Base-by-base conservation (phyloP, 257 asterid genomes). In the Datura wrightii region DNA sequence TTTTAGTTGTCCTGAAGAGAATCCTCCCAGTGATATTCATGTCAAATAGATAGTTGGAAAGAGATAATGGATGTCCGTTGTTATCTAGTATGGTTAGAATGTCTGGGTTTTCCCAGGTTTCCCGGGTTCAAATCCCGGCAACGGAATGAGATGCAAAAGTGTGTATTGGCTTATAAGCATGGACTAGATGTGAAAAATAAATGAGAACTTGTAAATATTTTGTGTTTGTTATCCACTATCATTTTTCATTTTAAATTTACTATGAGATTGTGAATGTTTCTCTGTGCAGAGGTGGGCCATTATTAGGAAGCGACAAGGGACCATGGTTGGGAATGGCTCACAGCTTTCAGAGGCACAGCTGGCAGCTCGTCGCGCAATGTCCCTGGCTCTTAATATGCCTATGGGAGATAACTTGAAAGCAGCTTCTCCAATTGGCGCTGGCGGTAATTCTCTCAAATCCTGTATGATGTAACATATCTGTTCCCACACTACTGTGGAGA, bases 231-330 rank as follows among this genome's bases (percentile, higher is more conserved):
- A 7, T 31, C 62, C 14, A 52, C 67, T 34, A 7, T 67, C 52
- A 31, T 67, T 66, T 36, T 52, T 46, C 55, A 15, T 52, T 83
- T 42, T 83, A 52, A 42, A 65, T 65, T 83, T 67, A 83, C 80
- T 18, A n/a, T 36, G 69, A 42, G 60, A 31, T 46, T 48, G 74
- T 50, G 63, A 76, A 31, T 52, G 59, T 76, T 52, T 48, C 42
- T 34, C 53, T 91, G 81, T 82, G 89, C 94, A 96, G 99, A 92
- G 98, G 88, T 93, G 99, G 99, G 79, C 88, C 76, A 84, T 18
- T 91, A 90, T 94, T 80, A 89, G 87, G 88, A 95, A 91, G 85
- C 89, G 89, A 71, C 90, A 91, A 83, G 91, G 91, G 72, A 86
- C 86, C 85, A 39, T 85, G 79, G 87, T 37, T 3, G 95, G 90